A percentile compares a stretch with the other conserved stretches of the same genome.
phyloP scores from a whole-genome alignment of 1,284 basidiomycete genomes.

The Marasmius oreades region DNA sequence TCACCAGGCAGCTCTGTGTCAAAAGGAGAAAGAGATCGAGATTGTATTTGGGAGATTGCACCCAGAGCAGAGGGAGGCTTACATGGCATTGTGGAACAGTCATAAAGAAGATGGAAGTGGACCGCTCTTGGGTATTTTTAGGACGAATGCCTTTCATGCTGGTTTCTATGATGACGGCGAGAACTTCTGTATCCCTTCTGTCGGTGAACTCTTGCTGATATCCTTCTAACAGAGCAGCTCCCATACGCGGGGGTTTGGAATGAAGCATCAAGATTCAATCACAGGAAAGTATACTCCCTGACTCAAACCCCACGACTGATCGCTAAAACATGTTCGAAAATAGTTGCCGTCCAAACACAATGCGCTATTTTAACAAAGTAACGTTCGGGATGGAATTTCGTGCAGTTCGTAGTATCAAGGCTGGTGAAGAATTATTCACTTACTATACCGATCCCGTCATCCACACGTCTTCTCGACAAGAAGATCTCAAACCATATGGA shows the following conservation, averaged over 20 bases:
- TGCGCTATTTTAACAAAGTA: not conserved
- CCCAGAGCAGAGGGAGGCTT: slow-evolving; percentile 3
- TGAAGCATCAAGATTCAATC: slow-evolving; percentile 16
- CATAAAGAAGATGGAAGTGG: slow-evolving; percentile 9
- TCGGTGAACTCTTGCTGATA: no score
- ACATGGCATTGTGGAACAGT: slow-evolving; percentile 5
- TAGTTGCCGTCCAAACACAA: slow-evolving; percentile 7
- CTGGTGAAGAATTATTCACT: slow-evolving; percentile 7
- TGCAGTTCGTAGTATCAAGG: slow-evolving; percentile 4
- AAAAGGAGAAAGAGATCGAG: slow-evolving; percentile 2
- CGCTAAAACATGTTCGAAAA: not conserved
- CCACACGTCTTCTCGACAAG: not conserved
- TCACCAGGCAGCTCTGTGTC: not conserved
- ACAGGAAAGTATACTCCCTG: slow-evolving; percentile 10
- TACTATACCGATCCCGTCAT: not conserved
- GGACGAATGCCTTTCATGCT: slow-evolving; percentile 1
- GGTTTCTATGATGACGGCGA: not conserved
- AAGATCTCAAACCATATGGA: slow-evolving; percentile 5
- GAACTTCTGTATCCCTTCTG: not conserved
- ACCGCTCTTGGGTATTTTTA: slow-evolving; percentile 3
- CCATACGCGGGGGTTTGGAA: slow-evolving; percentile 4
- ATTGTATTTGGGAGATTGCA: slow-evolving; percentile 1
- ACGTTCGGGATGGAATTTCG: slow-evolving; percentile 8
- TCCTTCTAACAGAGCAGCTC: not conserved
- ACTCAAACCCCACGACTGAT: not conserved